Evolutionary conservation across 2,329 filamentous ascomycete genomes (phyloP).

Genomic region (Epichloe gansuensis): DNA sequence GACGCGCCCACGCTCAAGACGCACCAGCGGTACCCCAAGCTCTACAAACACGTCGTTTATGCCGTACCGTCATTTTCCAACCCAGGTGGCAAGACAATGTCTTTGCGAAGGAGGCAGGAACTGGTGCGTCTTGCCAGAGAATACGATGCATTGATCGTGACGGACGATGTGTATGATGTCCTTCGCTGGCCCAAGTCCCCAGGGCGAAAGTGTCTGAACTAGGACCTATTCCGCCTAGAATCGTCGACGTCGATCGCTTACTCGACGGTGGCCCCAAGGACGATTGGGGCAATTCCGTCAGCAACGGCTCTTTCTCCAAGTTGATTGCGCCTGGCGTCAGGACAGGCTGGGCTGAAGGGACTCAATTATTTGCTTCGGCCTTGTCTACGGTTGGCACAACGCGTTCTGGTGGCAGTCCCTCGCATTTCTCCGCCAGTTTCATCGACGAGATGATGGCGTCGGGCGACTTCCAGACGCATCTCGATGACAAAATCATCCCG

Average conservation of each 20-base stretch:
- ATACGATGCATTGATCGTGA: constrained; percentile 70
- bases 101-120: constrained; percentile 48
- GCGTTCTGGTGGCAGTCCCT: constrained; percentile 45
- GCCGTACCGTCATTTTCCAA: constrained; percentile 82
- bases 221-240: constrained; percentile 45
- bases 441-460: constrained; percentile 11
- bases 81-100: constrained; percentile 76
- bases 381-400: constrained; percentile 41
- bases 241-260: constrained; percentile 2
- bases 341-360: constrained; percentile 80
- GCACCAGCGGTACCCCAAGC: constrained; percentile 34
- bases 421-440: background rate
- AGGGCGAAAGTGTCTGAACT: constrained; percentile 57
- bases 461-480: constrained; percentile 11
- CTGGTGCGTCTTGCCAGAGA: constrained; percentile 67
- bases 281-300: constrained; percentile 70
- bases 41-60: constrained; percentile 83
- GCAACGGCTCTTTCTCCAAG: constrained; percentile 87
- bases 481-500: constrained; percentile 10
- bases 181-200: constrained; percentile 56
- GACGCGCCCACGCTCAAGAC: constrained; percentile 7
- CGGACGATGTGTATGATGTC: constrained; percentile 91
- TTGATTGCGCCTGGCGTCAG: constrained; percentile 69
- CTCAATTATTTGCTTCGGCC: constrained; percentile 39
- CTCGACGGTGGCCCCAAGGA: constrained; percentile 1